Percentiles rank a stretch among this genome's conserved stretches.
Conservation (phyloP, 2,329 filamentous ascomycete genomes). For the Drechslerella dactyloides region DNA sequence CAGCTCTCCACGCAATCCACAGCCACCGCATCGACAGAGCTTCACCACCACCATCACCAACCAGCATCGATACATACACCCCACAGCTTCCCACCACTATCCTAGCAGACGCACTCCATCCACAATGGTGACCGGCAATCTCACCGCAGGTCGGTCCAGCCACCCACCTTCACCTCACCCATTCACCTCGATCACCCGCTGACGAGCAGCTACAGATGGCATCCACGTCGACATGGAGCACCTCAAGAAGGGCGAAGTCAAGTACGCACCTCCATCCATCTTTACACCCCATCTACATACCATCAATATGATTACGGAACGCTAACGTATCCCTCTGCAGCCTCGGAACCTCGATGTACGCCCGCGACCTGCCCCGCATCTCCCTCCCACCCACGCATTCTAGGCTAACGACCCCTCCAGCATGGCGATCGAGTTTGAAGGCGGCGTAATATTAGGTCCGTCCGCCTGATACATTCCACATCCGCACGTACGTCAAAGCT, state of each 20-base stretch:
- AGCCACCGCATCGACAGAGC: too few relatives aligned
- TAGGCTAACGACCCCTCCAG: conserved; percentile 61
- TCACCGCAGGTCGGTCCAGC: conserved; percentile 66
- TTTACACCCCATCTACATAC: too few relatives aligned
- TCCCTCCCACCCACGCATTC: neutral
- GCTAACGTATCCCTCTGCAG: conserved; percentile 62
- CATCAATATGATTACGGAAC: too few relatives aligned
- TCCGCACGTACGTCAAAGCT: too few relatives aligned
- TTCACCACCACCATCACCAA: neutral
- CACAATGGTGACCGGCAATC: conserved; percentile 61
- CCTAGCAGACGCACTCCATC: conserved; percentile 2
- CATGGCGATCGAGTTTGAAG: conserved; percentile 99
- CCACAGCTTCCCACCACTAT: neutral
- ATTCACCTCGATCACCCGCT: conserved; percentile 9
- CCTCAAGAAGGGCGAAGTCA: conserved; percentile 98
- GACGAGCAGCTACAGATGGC: conserved; percentile 73
- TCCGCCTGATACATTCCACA: conserved; percentile 17
- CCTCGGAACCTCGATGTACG: conserved; percentile 96
- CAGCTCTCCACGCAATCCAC: neutral
- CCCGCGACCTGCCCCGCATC: conserved; percentile 52
- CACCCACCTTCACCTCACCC: conserved; percentile 32
- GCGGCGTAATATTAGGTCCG: conserved; percentile 88
- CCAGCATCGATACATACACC: conserved; percentile 1
- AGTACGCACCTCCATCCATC: conserved; percentile 69
- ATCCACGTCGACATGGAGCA: conserved; percentile 99